Evolutionary conservation across 73 alveolate genomes (phyloP).

Genomic region (Stentor roeselii): DNA sequence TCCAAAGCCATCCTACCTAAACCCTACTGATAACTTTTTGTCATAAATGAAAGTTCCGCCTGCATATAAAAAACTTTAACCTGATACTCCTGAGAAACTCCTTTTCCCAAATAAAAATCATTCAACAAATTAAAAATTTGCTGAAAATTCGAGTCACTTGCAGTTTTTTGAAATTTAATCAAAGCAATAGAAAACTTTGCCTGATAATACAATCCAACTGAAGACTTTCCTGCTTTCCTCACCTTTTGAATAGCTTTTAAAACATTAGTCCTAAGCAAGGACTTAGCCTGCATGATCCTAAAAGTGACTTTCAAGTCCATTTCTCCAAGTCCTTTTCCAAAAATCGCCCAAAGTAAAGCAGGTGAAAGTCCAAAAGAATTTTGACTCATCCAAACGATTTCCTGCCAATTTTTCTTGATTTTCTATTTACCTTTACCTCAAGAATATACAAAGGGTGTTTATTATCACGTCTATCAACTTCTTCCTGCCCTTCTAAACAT

Average conservation of each 20-base stretch:
- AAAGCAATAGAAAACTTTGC: not conserved
- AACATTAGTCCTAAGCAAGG: conserved; percentile 1
- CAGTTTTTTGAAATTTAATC: not conserved
- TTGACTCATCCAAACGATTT: not conserved
- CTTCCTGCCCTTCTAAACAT: conserved; percentile 26
- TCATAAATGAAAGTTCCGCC: conserved; percentile 18
- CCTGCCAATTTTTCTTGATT: not conserved
- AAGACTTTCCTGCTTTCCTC: not conserved
- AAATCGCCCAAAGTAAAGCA: not conserved
- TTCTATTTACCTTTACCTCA: not conserved
- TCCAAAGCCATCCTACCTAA: not conserved
- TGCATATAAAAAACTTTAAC: conserved; percentile 1
- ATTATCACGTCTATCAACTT: conserved; percentile 13
- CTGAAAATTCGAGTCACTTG: conserved; percentile 6
- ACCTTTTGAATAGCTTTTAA: not conserved
- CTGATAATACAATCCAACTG: not conserved
- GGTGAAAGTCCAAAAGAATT: not conserved
- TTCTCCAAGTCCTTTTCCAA: conserved; percentile 14
- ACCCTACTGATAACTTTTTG: not conserved
- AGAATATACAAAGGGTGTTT: conserved; percentile 15
- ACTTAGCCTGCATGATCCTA: conserved; percentile 15
- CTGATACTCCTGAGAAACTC: not conserved
- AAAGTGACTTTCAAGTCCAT: not conserved
- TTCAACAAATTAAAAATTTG: not conserved
- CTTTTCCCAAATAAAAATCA: not conserved